These are phyloP conservation scores for Croton laevigatus DNA, from an alignment of 441 rosid genomes.

Conservation along the genomic window DNA sequence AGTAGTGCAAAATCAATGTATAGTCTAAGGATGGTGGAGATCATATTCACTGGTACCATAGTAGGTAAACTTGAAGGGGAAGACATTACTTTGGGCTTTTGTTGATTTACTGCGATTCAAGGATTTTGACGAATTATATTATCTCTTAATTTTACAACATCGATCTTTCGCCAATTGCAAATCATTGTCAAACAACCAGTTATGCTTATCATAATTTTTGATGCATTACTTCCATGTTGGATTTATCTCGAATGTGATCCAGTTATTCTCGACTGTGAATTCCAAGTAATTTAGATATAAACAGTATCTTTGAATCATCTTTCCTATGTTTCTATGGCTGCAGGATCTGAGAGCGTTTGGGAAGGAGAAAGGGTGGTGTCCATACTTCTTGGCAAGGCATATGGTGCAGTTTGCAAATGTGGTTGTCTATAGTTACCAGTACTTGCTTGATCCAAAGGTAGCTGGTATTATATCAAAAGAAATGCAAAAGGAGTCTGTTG, in stretches of 20 bases:
- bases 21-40: too few species aligned
- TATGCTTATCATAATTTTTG: constrained; percentile 1
- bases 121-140: background rate
- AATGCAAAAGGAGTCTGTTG: constrained; percentile 89
- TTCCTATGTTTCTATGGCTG: constrained; percentile 10
- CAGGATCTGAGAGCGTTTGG: constrained; percentile 87
- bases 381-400: constrained; percentile 87
- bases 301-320: background rate
- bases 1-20: background rate
- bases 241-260: background rate
- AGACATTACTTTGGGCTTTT: too few species aligned
- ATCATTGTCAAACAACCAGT: background rate
- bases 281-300: background rate
- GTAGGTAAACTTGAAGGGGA: too few species aligned
- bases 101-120: background rate
- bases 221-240: background rate
- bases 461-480: constrained; percentile 96
- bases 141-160: background rate
- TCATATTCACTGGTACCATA: too few species aligned
- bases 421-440: constrained; percentile 91
- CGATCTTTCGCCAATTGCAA: background rate
- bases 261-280: constrained; percentile 4
- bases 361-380: constrained; percentile 85
- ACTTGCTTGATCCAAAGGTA: constrained; percentile 93
- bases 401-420: constrained; percentile 94